Conservation (phyloP, 2,329 filamentous ascomycete genomes). For the Aspergillus pseudoviridinutans region DNA sequence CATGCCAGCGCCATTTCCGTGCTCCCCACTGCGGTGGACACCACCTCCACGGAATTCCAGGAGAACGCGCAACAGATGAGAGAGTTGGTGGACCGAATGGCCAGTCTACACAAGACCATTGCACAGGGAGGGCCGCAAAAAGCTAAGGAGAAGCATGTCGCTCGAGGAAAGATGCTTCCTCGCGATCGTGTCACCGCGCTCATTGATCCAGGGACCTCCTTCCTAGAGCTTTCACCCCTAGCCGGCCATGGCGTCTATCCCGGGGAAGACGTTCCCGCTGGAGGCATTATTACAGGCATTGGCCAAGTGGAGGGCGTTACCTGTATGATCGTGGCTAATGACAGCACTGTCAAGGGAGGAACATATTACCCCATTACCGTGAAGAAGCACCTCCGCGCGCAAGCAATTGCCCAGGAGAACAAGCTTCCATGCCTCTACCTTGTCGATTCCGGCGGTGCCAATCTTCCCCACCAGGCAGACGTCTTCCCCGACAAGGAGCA, state of each 20-base stretch:
- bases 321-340: conserved; percentile 92
- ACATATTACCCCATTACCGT: conserved; percentile 97
- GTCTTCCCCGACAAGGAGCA: conserved; percentile 94
- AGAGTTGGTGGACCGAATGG: conserved; percentile 65
- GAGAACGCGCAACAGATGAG: conserved; percentile 78
- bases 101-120: conserved; percentile 65
- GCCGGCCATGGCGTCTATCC: conserved; percentile 83
- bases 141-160: conserved; percentile 80
- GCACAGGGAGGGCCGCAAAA: conserved; percentile 75
- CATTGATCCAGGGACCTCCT: conserved; percentile 83
- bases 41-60: conserved; percentile 70
- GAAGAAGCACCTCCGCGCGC: conserved; percentile 92
- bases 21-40: conserved; percentile 71
- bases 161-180: conserved; percentile 89
- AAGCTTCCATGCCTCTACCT: conserved; percentile 82
- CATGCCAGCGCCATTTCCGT: conserved; percentile 81
- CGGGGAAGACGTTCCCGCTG: conserved; percentile 81
- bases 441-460: conserved; percentile 92
- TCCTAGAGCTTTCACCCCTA: conserved; percentile 89
- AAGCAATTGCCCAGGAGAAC: conserved; percentile 87
- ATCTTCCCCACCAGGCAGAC: conserved; percentile 89
- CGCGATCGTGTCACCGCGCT: conserved; percentile 83
- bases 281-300: conserved; percentile 88
- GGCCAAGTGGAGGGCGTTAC: conserved; percentile 85
- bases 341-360: conserved; percentile 94